These are phyloP conservation scores for Microsporum ferrugineum DNA, from an alignment of 2,329 filamentous ascomycete genomes.

Conservation along the genomic window DNA sequence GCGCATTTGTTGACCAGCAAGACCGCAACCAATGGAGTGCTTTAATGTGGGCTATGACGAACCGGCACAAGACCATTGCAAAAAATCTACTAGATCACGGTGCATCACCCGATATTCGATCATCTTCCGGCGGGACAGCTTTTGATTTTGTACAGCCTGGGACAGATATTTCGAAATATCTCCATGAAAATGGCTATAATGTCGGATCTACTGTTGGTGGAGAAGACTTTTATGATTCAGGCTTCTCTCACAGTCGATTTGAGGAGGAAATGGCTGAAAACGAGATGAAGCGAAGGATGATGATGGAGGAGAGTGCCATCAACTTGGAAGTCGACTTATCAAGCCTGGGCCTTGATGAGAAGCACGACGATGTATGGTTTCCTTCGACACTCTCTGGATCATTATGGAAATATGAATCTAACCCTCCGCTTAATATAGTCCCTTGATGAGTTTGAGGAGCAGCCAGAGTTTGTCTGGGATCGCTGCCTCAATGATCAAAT, in stretches of 20 bases:
- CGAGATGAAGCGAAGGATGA: constrained; percentile 76
- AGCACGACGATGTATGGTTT: constrained; percentile 66
- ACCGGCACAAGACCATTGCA: constrained; percentile 89
- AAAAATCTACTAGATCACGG: constrained; percentile 86
- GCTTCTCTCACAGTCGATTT: constrained; percentile 84
- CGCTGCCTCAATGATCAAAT: constrained; percentile 94
- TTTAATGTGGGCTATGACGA: constrained; percentile 99
- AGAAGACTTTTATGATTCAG: constrained; percentile 89
- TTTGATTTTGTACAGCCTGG: constrained; percentile 93
- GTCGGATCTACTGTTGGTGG: constrained; percentile 33
- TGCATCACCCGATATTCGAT: constrained; percentile 91
- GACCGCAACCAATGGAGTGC: constrained; percentile 96
- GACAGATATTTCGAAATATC: constrained; percentile 90
- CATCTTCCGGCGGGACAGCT: constrained; percentile 82
- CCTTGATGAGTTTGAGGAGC: constrained; percentile 58
- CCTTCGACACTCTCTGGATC: not conserved
- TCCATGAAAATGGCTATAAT: constrained; percentile 86
- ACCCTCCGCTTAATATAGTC: constrained; percentile 26
- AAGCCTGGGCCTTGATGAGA: constrained; percentile 90
- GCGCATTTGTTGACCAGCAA: constrained; percentile 81
- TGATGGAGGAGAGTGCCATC: constrained; percentile 98
- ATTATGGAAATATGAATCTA: constrained; percentile 4
- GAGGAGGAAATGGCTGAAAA: constrained; percentile 97
- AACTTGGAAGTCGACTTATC: constrained; percentile 94
- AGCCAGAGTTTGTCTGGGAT: constrained; percentile 92